Base-by-base conservation (phyloP, 2,329 filamentous ascomycete genomes). In the Colletotrichum endophyticum region DNA sequence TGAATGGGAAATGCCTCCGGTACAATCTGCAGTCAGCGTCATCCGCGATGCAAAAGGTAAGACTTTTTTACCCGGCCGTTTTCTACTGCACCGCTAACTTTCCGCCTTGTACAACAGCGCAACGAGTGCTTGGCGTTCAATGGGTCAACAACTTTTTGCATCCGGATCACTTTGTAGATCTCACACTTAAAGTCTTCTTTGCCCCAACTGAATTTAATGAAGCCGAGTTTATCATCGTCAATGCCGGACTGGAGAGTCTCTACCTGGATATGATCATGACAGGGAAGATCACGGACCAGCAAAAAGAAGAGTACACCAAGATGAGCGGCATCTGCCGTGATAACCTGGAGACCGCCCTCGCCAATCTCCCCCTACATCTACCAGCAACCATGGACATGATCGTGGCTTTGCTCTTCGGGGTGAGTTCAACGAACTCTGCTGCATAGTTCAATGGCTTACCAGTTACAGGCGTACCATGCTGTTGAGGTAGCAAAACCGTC, bases 401-500 rank as follows among this genome's bases (percentile, higher is more conserved):
- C 5, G 66, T 78, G 16, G 80, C 80, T 2, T 25, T 81, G 12
- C 27, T 79, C 6, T 76, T 81, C 19, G 79, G 78, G 22, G 80
- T 81, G 77, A 71, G 79, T 76, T 2, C 6, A 7, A 28, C 25
- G 7, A 27, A 19, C 13, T 19, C 19, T 8, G 36, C 28, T n/a
- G 19, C 25, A 16, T 5, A 2, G 7, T 19, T 25, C 4, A 2
- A 12, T 30, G n/a, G 8, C 66, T 74, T 12, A 77, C 57, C 1
- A 4, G n/a, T 1, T 9, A 3, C 30, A 84, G 82, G 78, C 81
- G 5, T 82, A 82, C n/a, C 80, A 84, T 27, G 78, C 81, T 3
- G 82, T 84, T 49, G 82, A 84, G 72, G 79, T 83, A 11, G 83
- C 82, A 22, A 84, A 83, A 4, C 82, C 82, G 9, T 83, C 82